A percentile compares a stretch with the other conserved stretches of the same genome.
Evolutionary conservation across 805 yeast genomes (phyloP).

Genomic region (Metschnikowia dekortorum): DNA sequence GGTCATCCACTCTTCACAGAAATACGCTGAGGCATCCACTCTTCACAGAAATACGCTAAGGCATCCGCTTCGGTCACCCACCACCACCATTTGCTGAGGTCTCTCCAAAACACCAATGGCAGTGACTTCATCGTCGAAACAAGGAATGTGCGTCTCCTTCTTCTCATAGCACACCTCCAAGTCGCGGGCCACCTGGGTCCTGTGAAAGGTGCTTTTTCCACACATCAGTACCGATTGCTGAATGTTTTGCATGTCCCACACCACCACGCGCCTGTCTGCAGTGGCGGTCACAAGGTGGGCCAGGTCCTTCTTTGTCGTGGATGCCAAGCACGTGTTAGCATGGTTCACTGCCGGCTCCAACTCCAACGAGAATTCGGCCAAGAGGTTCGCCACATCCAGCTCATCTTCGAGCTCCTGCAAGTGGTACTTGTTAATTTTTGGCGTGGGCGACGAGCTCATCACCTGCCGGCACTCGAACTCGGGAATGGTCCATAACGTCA

Average conservation of each 20-base stretch:
- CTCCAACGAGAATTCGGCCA: constrained; percentile 18
- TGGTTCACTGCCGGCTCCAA: constrained; percentile 11
- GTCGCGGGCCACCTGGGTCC: constrained; percentile 11
- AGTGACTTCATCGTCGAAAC: not conserved
- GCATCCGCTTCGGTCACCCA: not conserved
- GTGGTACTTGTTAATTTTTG: constrained; percentile 22
- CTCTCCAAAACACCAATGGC: not conserved
- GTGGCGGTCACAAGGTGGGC: constrained; percentile 24
- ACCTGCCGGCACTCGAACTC: constrained; percentile 50
- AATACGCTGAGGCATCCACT: not conserved
- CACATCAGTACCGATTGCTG: constrained; percentile 7
- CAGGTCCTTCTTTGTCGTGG: not conserved
- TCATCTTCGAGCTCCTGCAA: constrained; percentile 21
- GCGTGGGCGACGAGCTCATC: constrained; percentile 18
- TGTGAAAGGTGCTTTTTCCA: constrained; percentile 6
- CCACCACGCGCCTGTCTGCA: constrained; percentile 22
- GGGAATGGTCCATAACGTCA: constrained; percentile 74
- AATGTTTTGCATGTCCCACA: constrained; percentile 25
- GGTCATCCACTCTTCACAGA: too few species aligned
- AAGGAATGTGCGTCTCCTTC: not conserved
- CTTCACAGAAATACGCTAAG: not conserved
- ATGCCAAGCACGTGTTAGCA: constrained; percentile 7
- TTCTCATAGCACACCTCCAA: constrained; percentile 16
- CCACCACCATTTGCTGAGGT: not conserved
- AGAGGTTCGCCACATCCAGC: constrained; percentile 15